Percentiles rank a stretch among this genome's conserved stretches.
Conservation (phyloP, 2,329 filamentous ascomycete genomes). For the Hypoxylon sp. region DNA sequence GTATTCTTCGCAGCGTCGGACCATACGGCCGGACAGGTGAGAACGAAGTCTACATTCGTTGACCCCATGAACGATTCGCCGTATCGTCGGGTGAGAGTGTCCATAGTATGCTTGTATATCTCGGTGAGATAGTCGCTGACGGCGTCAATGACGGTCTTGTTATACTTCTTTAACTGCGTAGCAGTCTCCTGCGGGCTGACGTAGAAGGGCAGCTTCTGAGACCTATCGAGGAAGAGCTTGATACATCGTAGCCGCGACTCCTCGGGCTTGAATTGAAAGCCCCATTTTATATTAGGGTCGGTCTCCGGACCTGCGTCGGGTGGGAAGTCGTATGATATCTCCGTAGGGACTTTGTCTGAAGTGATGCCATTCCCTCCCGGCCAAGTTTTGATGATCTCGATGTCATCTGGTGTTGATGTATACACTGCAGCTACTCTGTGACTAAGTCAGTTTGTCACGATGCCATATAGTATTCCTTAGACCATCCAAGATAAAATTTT, state of each 20-base stretch:
- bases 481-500: too few relatives aligned
- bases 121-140: constrained; percentile 82
- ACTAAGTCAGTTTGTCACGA: constrained; percentile 22
- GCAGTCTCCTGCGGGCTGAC: constrained; percentile 81
- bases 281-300: constrained; percentile 72
- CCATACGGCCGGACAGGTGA: constrained; percentile 87
- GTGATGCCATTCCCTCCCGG: constrained; percentile 85
- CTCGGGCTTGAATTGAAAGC: constrained; percentile 82
- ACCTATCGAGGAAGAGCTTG: constrained; percentile 83
- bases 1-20: constrained; percentile 86
- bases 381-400: constrained; percentile 87
- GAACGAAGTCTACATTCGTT: constrained; percentile 79
- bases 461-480: neutral
- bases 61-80: constrained; percentile 81
- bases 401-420: constrained; percentile 78
- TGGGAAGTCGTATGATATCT: constrained; percentile 70
- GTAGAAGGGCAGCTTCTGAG: constrained; percentile 82
- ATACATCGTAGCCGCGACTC: constrained; percentile 80
- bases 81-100: constrained; percentile 76
- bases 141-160: constrained; percentile 80
- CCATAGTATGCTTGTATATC: constrained; percentile 80
- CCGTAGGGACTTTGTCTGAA: constrained; percentile 86
- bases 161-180: constrained; percentile 75
- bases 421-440: constrained; percentile 75
- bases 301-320: constrained; percentile 50